Conservation (phyloP, 495 filamentous ascomycete genomes). For the Physcia stellaris region DNA sequence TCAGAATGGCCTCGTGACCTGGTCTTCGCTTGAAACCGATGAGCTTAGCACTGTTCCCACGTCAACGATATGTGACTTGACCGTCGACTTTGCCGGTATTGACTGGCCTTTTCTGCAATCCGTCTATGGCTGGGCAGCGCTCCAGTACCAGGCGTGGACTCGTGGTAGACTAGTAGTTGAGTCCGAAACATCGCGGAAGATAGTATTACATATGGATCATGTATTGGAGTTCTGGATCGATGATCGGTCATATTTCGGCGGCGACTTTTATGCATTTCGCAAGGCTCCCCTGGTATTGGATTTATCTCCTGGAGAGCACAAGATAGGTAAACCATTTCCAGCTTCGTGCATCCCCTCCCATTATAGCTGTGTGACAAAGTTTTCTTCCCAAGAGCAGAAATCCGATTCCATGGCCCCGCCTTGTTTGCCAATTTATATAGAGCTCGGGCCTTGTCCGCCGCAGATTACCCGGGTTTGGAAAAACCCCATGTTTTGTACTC, state of each 20-base stretch:
- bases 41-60: slow-evolving; percentile 8
- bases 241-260: slow-evolving; percentile 36
- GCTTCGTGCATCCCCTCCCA: no score
- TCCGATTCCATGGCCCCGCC: no score
- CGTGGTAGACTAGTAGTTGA: slow-evolving; percentile 32
- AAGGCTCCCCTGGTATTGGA: slow-evolving; percentile 34
- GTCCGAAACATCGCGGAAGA: slow-evolving; percentile 11
- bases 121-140: slow-evolving; percentile 46
- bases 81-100: slow-evolving; percentile 31
- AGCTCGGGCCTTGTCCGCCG: no score
- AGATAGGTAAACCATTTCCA: no score
- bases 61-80: slow-evolving; percentile 21
- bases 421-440: no score
- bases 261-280: slow-evolving; percentile 40
- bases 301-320: slow-evolving; percentile 34
- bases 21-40: slow-evolving; percentile 24
- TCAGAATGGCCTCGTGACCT: slow-evolving; percentile 32
- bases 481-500: no score
- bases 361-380: no score
- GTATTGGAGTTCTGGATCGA: slow-evolving; percentile 40
- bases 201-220: slow-evolving; percentile 29
- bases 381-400: no score
- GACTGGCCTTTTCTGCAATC: slow-evolving; percentile 37
- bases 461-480: no score
- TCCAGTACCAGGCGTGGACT: slow-evolving; percentile 48